Evolutionary conservation across 805 yeast genomes (phyloP), one percentile per base, ranked within the genome.

Genomic region (Kodamaea neixiangensis): DNA sequence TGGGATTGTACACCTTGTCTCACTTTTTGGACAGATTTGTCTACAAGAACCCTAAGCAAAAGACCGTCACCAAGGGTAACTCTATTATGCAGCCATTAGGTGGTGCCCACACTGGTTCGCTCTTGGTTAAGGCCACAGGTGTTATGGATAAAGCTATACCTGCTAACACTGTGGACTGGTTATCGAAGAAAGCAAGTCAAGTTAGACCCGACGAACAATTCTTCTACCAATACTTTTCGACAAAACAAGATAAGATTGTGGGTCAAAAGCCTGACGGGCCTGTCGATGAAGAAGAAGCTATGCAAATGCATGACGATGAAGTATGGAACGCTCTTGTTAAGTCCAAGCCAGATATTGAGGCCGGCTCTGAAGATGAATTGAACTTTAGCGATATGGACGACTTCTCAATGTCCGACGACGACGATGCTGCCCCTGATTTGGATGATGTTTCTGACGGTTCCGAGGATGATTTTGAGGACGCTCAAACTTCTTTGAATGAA

Each of bases 81-180:
- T 90, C 97, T 41, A 92, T 94, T 65, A 94, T 94, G 98, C 99
- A 94, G 76, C 98, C 99, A 46, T 76, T 94, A 57, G 91, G 96
- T 42, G 97, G 97, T 55, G 78, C 83, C 1, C 87, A 86, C 55
- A 85, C 89, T 17, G 89, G 87, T 7, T 73, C 85, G 3, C 69
- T 87, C 48, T 75, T 87, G 57, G 89, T 87, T 10, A 83, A 76
- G 60, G 82, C 89, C n/a, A 80, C 89, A 4, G 68, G 68, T 51
- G 61, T 67, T 20, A 41, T 63, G 14, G 58, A 63, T 22, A 66
- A 67, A 3, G 80, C 76, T n/a, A 64, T 79, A 11, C 97, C 98
- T 1, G 96, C 81, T 3, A 91, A 92, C 63, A 81, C 94, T 6
- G 85, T 86, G 58, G 86, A 91, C 66, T 93, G 98, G 98, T 71